A percentile compares a stretch with the other conserved stretches of the same genome.
These are phyloP conservation scores for Xylaria arbuscula DNA, from an alignment of 2,329 filamentous ascomycete genomes.

Conservation along the genomic window DNA sequence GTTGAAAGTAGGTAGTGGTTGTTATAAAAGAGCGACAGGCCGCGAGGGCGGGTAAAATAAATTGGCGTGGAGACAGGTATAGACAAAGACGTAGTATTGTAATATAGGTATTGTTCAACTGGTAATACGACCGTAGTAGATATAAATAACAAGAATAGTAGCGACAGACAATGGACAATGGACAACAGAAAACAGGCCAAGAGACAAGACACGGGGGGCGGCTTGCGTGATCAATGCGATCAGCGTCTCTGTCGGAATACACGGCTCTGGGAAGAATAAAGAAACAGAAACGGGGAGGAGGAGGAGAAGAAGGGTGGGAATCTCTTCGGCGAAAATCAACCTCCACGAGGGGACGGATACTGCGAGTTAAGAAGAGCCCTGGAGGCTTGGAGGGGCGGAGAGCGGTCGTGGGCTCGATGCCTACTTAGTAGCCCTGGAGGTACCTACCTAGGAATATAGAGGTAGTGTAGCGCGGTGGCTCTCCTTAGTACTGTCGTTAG, in stretches of 20 bases:
- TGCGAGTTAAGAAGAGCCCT: constrained; percentile 15
- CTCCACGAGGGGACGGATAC: not conserved
- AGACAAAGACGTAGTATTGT: no score
- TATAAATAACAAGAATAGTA: constrained; percentile 10
- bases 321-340: not conserved
- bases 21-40: constrained; percentile 25
- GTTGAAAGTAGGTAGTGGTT: not conserved
- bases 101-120: not conserved
- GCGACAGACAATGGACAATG: not conserved
- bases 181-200: not conserved
- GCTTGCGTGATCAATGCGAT: constrained; percentile 13
- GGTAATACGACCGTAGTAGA: not conserved
- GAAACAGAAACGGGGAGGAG: constrained; percentile 1
- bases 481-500: no score
- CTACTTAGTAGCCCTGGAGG: no score
- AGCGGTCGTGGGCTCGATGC: constrained; percentile 11
- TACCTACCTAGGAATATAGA: not conserved
- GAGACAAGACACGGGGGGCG: not conserved
- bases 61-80: no score
- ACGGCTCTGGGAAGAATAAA: constrained; percentile 18
- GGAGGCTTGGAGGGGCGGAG: constrained; percentile 12
- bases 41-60: constrained; percentile 10
- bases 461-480: not conserved
- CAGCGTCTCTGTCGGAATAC: constrained; percentile 14
- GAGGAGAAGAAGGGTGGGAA: constrained; percentile 8